phyloP scores from a whole-genome alignment of 2,329 filamentous ascomycete species.

The Nemania sp. region DNA sequence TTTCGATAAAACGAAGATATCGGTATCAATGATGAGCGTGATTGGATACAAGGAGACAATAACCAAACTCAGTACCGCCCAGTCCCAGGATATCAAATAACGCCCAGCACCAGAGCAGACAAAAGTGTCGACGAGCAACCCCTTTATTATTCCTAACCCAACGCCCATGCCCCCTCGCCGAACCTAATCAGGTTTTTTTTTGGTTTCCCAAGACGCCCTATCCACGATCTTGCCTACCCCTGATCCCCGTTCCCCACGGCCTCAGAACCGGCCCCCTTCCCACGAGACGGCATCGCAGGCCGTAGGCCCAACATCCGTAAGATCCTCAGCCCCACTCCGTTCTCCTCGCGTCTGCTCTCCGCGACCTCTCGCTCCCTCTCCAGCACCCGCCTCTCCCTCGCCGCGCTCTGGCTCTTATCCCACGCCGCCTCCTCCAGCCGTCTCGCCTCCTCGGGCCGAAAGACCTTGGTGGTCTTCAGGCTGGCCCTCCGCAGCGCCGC shows the following conservation, averaged over 20 bases:
- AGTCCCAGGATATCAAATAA: slow-evolving; percentile 17
- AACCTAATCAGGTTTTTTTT: too few relatives aligned
- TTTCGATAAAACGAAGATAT: not conserved
- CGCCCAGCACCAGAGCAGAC: not conserved
- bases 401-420: slow-evolving; percentile 26
- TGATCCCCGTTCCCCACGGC: not conserved
- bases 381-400: slow-evolving; percentile 17
- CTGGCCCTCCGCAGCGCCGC: slow-evolving; percentile 53
- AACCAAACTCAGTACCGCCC: too few relatives aligned
- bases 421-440: slow-evolving; percentile 59
- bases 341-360: slow-evolving; percentile 22
- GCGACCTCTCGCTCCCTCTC: slow-evolving; percentile 15
- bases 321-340: slow-evolving; percentile 15
- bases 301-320: slow-evolving; percentile 22
- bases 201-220: not conserved
- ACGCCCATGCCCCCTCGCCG: not conserved
- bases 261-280: not conserved
- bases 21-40: not conserved
- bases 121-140: not conserved
- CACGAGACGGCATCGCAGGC: slow-evolving; percentile 5
- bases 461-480: slow-evolving; percentile 60
- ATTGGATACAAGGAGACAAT: not conserved
- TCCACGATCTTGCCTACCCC: not conserved
- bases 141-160: not conserved
- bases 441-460: slow-evolving; percentile 63